These are phyloP conservation scores for Periglandula ipomoeae DNA, from an alignment of 2,329 filamentous ascomycete species.

Conservation along the genomic window DNA sequence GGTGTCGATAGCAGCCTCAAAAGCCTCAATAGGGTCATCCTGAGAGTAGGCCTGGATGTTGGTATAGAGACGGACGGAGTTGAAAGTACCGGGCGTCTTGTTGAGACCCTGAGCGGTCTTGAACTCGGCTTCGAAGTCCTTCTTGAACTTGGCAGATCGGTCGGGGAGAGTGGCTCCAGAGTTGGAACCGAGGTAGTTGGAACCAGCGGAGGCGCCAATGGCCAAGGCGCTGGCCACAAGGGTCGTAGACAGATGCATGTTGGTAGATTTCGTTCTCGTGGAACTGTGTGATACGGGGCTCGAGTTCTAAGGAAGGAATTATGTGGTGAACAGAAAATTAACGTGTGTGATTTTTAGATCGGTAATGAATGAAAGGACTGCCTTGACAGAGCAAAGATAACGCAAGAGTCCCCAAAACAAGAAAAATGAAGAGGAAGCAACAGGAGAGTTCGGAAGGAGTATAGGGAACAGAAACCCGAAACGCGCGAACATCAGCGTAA, in stretches of 20 bases:
- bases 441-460: background rate
- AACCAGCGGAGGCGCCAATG: constrained; percentile 27
- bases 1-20: constrained; percentile 59
- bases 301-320: background rate
- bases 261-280: background rate
- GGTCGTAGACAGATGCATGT: constrained; percentile 32
- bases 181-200: constrained; percentile 47
- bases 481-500: background rate
- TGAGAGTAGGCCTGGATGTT: constrained; percentile 57
- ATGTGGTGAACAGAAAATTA: background rate
- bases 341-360: background rate
- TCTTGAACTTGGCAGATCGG: constrained; percentile 42
- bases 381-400: background rate
- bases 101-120: constrained; percentile 25
- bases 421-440: background rate
- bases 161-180: constrained; percentile 37
- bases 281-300: background rate
- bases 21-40: constrained; percentile 69
- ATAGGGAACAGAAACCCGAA: background rate
- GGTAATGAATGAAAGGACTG: background rate
- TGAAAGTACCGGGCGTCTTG: constrained; percentile 43
- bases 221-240: constrained; percentile 31
- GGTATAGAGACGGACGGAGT: constrained; percentile 56
- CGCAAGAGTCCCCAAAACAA: background rate
- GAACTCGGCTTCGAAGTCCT: constrained; percentile 40